Evolutionary conservation across 2,329 filamentous ascomycete genomes (phyloP).

Genomic region (Aspergillus pseudonomiae): DNA sequence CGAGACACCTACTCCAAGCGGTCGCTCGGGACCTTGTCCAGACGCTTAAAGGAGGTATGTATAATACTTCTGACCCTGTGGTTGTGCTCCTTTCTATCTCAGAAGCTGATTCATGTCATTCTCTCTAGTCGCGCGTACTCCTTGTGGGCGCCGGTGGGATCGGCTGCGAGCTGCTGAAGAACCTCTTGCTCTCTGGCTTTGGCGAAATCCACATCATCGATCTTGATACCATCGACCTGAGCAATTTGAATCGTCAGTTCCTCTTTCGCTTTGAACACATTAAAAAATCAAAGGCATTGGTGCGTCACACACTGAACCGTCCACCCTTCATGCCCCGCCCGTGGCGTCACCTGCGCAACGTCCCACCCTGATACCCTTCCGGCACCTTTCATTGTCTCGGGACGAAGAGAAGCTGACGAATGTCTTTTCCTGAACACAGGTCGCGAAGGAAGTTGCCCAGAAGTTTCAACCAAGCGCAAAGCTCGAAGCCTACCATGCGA

Average conservation of each 20-base stretch:
- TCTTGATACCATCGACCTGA: conserved; percentile 96
- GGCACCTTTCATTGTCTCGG: neutral
- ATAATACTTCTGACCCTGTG: conserved; percentile 10
- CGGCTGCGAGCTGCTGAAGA: conserved; percentile 96
- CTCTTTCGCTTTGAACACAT: conserved; percentile 96
- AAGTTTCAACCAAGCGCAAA: conserved; percentile 87
- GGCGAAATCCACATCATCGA: conserved; percentile 94
- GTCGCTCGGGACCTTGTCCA: conserved; percentile 46
- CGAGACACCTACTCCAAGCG: conserved; percentile 48
- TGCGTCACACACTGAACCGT: conserved; percentile 48
- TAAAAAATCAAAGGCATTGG: conserved; percentile 93
- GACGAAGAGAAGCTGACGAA: conserved; percentile 19
- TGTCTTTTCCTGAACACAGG: conserved; percentile 53
- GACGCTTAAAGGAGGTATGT: conserved; percentile 45
- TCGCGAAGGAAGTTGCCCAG: conserved; percentile 88
- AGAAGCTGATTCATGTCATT: neutral
- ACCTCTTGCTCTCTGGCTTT: conserved; percentile 88
- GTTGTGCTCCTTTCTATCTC: neutral
- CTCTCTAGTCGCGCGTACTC: conserved; percentile 73
- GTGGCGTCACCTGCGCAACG: neutral
- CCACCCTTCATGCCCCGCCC: conserved; percentile 13
- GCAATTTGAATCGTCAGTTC: conserved; percentile 96
- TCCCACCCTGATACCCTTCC: neutral
- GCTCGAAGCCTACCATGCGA: conserved; percentile 86
- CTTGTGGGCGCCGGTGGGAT: conserved; percentile 97